Percentiles rank a stretch among this genome's conserved stretches.
phyloP scores from a whole-genome alignment of 305 asterid species.

The Nicotiana rustica region DNA sequence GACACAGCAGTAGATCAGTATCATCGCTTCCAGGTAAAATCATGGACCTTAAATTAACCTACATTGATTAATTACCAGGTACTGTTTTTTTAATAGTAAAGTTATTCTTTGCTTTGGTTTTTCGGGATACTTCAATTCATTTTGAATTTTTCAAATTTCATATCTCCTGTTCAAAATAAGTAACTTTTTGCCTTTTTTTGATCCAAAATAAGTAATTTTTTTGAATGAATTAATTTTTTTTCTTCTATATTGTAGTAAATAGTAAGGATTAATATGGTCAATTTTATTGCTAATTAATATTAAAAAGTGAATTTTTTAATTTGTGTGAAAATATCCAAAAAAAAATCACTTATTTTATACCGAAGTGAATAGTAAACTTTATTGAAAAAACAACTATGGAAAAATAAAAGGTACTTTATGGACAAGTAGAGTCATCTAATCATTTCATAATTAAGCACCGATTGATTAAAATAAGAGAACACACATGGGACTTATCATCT shows the following conservation, averaged over 20 bases:
- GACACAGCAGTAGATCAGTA: constrained; percentile 88
- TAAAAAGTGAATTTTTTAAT: no score
- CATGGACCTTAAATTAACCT: background rate
- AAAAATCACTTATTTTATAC: no score
- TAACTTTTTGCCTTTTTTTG: no score
- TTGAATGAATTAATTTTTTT: no score
- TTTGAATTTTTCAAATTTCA: background rate
- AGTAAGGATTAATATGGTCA: no score
- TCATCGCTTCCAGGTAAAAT: constrained; percentile 78
- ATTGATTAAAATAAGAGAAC: background rate
- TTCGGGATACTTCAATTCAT: background rate
- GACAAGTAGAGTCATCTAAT: constrained; percentile 11
- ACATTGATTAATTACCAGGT: no score
- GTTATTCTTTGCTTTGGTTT: background rate
- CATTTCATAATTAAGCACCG: background rate
- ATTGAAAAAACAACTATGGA: background rate
- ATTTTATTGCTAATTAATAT: no score
- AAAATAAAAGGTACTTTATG: background rate
- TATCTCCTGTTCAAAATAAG: no score
- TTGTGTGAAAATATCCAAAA: no score
- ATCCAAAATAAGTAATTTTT: no score
- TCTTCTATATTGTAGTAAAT: no score
- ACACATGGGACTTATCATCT: background rate
- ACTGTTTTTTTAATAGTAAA: background rate
- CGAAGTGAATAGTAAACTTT: no score